Evolutionary conservation across 345 rosid species (phyloP).

Genomic region (Euphorbia pulcherrima): DNA sequence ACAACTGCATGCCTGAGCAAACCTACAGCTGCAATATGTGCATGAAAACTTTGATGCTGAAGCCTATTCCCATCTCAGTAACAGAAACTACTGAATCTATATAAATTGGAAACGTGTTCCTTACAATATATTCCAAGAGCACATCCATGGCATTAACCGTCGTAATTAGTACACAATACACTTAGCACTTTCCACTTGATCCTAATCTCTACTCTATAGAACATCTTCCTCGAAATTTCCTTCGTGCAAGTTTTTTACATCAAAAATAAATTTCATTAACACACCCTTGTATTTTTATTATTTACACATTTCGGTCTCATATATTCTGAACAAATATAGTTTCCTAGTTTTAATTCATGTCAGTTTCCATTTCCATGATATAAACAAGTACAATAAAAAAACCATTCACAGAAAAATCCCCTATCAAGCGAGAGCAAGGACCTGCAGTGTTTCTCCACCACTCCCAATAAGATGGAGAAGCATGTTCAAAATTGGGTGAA

Average conservation of each 20-base stretch:
- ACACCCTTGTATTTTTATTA: too few species aligned
- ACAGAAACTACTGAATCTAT: too few species aligned
- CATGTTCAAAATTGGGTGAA: constrained; percentile 92
- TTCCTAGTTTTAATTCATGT: not conserved
- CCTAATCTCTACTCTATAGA: too few species aligned
- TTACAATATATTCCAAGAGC: not conserved
- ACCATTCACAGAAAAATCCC: not conserved
- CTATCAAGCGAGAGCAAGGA: constrained; percentile 27
- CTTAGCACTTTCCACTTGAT: not conserved
- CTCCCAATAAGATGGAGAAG: constrained; percentile 97
- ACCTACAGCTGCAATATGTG: not conserved
- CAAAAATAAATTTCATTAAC: too few species aligned
- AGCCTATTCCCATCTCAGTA: not conserved
- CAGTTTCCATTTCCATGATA: too few species aligned
- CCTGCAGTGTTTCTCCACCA: constrained; percentile 99
- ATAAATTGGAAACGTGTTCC: not conserved
- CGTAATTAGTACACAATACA: not conserved
- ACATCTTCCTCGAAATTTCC: not conserved
- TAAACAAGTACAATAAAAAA: not conserved
- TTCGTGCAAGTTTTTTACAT: not conserved
- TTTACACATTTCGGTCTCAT: not conserved
- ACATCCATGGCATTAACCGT: not conserved
- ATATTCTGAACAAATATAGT: not conserved
- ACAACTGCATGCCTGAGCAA: constrained; percentile 7
- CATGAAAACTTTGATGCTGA: not conserved